Base-by-base conservation (phyloP, 176 grass and related monocot species). In the Paspalum notatum region DNA sequence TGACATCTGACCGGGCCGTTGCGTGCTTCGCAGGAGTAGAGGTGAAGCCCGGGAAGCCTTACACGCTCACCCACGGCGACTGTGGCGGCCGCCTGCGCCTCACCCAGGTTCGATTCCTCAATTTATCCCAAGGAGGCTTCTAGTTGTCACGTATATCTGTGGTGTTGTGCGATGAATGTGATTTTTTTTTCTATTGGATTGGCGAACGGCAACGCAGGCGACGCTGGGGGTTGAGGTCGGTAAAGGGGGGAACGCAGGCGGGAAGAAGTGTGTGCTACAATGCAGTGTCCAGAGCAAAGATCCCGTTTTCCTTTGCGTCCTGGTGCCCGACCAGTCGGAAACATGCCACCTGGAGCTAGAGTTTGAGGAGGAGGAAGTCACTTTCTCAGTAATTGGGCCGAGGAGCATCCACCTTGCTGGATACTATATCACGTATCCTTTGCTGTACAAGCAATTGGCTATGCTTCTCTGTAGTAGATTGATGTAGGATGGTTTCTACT, bases 371-470 rank as follows among this genome's bases (percentile, higher is more conserved):
- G 81, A 90, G 42, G n/a, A 70, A 1, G 93, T 93, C 27, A 76
- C 87, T 21, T 88, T 96, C 79, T 96, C 93, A 0, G 97, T 99
- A 44, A 43, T 95, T 9, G 97, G 93, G 26, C 65, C 68, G 17
- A 93, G 79, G 79, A 90, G 88, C 16, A 55, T 93, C 14, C 84
- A 99, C 59, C 84, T 99, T 1, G 74, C 80, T 48, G 93, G 97
- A 66, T 99, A 93, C 74, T 93, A 88, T 66, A 22, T 90, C 14
- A 24, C 49, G 97, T 99, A 99, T 93, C 86, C 91, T 95, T 84
- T 59, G 5, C 21, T 52, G 47, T n/a, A 11, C 82, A 78, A 26
- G 50, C 9, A 18, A 48, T 16, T 82, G 26, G 2, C 78, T 52
- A 46, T 68, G 7, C 45, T 22, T 81, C 6, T 25, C 21, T 8